These are phyloP conservation scores for Alternaria infectoria DNA, from an alignment of 2,329 filamentous ascomycete genomes.

Conservation along the genomic window DNA sequence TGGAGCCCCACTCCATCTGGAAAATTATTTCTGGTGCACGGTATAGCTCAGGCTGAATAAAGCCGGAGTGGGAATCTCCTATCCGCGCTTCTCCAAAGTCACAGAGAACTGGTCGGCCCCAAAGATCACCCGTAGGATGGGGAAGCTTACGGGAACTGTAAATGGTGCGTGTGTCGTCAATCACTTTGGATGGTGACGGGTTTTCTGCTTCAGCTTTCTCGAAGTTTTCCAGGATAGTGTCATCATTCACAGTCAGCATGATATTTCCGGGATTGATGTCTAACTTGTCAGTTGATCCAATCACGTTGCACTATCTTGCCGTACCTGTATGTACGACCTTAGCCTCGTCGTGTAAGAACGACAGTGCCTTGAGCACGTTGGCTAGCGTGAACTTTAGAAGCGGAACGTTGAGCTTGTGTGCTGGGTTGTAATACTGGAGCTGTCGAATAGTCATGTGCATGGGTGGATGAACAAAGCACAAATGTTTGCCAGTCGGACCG, in stretches of 20 bases:
- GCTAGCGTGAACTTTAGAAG: conserved; percentile 39
- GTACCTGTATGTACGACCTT: conserved; percentile 56
- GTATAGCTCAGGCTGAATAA: conserved; percentile 49
- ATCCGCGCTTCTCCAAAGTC: conserved; percentile 47
- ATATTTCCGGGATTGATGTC: conserved; percentile 56
- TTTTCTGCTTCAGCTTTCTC: conserved; percentile 44
- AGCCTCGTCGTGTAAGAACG: conserved; percentile 53
- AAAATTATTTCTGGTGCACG: conserved; percentile 51
- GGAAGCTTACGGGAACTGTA: conserved; percentile 36
- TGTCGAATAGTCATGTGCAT: conserved; percentile 39
- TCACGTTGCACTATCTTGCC: conserved; percentile 17
- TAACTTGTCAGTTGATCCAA: conserved; percentile 23
- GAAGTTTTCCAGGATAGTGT: conserved; percentile 47
- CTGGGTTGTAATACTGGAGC: conserved; percentile 28
- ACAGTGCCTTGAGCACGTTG: conserved; percentile 51
- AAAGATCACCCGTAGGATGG: conserved; percentile 35
- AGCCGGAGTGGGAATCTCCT: conserved; percentile 35
- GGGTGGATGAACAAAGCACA: conserved; percentile 33
- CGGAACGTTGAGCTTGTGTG: conserved; percentile 22
- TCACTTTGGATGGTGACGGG: conserved; percentile 50
- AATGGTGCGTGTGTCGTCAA: conserved; percentile 26
- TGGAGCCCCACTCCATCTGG: conserved; percentile 46
- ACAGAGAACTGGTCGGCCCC: conserved; percentile 46
- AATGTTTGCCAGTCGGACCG: conserved; percentile 29
- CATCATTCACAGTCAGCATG: conserved; percentile 47